Evolutionary conservation across 2,329 filamentous ascomycete species (phyloP), one percentile per base, ranked within the genome.

Genomic region (Fusarium sp.): DNA sequence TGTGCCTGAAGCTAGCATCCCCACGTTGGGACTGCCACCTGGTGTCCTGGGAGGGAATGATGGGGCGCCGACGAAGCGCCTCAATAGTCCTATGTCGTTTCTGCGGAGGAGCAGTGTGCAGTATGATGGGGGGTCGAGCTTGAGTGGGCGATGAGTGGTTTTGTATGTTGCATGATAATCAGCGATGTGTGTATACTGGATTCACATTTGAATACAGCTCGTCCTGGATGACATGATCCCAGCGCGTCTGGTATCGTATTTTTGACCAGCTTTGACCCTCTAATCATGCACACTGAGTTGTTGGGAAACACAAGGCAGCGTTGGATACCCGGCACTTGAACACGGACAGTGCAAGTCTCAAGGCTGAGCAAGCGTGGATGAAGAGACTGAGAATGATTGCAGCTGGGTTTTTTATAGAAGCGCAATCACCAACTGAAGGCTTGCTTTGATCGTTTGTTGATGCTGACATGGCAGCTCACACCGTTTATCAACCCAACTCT

Each of bases 1-100:
- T 31, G 77, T 87, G 14, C 78, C 83, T 1, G 86, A 88, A 64
- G 79, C 80, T 15, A 83, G 79, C 65, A 88, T 89, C 21, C 86
- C 87, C 1, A 75, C 78, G 3, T 71, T 89, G 19, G 85, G 85
- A 3, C 68, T 88, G 59, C 84, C 84, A 37, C 85, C 84, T 1
- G 81, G 80, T 3, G 75, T 88, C 33, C 74, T 86, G 7, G 62
- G 58, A 65, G 29, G 64, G 69, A 69, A 70, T 21, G 68, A 70
- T 38, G 71, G 70, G 43, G 70, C 53, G 14, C 62, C 59, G 14
- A 66, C 66, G 17, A 69, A 75, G 27, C 71, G 77, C 39, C 73
- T 80, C 31, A 76, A 75, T 11, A 83, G 79, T 49, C 79, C 80
- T 7, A 80, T 80, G 72, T 74, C 77, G 46, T 76, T 82, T 53